Conservation (phyloP, 2,329 filamentous ascomycete species). For the Diaporthe sp. region DNA sequence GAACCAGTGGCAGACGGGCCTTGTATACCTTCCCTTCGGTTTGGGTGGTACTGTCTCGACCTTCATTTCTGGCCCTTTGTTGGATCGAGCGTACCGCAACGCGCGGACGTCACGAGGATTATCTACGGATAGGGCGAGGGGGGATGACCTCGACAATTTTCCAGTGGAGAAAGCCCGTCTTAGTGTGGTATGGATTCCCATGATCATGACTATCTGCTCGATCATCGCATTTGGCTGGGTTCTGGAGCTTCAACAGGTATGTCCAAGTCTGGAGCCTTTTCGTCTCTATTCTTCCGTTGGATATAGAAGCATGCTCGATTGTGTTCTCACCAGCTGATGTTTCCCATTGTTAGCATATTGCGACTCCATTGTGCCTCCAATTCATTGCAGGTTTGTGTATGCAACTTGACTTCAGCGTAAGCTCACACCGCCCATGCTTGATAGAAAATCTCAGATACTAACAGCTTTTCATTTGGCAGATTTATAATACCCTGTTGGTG, state of each 20-base stretch:
- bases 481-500: background rate
- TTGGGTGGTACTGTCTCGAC: constrained; percentile 38
- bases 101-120: background rate
- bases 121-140: background rate
- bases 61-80: constrained; percentile 30
- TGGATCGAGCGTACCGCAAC: background rate
- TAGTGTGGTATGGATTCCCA: background rate
- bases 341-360: background rate
- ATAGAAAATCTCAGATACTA: background rate
- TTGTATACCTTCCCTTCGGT: constrained; percentile 41
- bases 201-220: background rate
- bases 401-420: background rate
- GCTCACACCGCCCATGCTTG: background rate
- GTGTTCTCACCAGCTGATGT: background rate
- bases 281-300: background rate
- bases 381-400: background rate
- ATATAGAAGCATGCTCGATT: background rate
- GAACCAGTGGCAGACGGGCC: constrained; percentile 39
- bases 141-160: background rate
- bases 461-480: background rate
- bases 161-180: background rate
- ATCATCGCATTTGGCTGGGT: background rate
- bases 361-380: background rate
- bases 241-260: background rate
- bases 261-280: background rate